Percentiles rank a stretch among this genome's conserved stretches.
phyloP scores from a whole-genome alignment of 768 basidiomycete species.

The Ephemerocybe angulata region DNA sequence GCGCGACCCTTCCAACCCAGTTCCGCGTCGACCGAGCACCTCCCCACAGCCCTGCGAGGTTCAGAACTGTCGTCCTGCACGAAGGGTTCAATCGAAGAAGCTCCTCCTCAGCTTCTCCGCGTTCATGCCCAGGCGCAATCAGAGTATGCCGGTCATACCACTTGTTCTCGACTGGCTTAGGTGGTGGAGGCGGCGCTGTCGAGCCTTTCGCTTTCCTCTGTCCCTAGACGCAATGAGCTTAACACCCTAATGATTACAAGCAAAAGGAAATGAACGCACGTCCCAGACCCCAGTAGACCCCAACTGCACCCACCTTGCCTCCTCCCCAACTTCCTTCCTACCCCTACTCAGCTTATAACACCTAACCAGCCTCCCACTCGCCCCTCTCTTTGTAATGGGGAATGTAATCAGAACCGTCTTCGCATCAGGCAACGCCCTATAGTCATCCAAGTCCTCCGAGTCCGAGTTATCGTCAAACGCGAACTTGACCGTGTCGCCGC shows the following conservation, averaged over 20 bases:
- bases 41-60: constrained; percentile 65
- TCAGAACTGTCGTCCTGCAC: constrained; percentile 50
- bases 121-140: constrained; percentile 36
- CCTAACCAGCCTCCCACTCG: constrained; percentile 42
- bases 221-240: no score
- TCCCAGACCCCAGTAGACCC: constrained; percentile 63
- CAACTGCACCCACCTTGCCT: constrained; percentile 52
- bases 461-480: constrained; percentile 50
- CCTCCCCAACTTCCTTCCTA: constrained; percentile 7
- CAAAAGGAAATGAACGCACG: constrained; percentile 32
- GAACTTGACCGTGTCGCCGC: constrained; percentile 48
- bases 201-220: constrained; percentile 1
- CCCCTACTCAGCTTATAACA: constrained; percentile 41
- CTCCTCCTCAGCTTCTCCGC: constrained; percentile 53
- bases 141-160: constrained; percentile 57
- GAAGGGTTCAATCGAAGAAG: constrained; percentile 41
- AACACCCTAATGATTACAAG: not conserved
- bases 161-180: constrained; percentile 15
- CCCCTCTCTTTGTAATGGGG: constrained; percentile 46
- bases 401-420: constrained; percentile 55
- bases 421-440: constrained; percentile 48
- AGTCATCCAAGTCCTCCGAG: constrained; percentile 40
- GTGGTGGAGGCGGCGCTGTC: constrained; percentile 12
- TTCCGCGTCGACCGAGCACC: constrained; percentile 45
- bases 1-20: constrained; percentile 52